Percentiles rank a stretch among this genome's conserved stretches.
Conservation (phyloP, 495 filamentous ascomycete species). For the Entonaema liquescens region DNA sequence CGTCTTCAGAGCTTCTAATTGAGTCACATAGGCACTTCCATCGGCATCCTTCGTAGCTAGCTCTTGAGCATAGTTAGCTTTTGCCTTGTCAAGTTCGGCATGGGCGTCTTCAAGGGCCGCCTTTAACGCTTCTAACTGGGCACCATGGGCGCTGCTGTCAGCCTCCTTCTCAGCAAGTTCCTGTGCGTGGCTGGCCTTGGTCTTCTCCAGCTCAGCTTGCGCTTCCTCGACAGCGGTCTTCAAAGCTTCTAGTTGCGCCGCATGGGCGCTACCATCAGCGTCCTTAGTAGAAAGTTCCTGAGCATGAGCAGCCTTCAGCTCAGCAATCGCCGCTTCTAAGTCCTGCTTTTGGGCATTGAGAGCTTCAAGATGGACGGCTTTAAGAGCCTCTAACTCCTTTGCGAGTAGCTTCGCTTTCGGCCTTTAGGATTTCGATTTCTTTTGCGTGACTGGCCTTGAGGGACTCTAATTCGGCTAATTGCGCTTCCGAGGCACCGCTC, state of each 20-base stretch:
- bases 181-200: conserved; percentile 42
- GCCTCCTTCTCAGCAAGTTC: conserved; percentile 47
- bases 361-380: conserved; percentile 50
- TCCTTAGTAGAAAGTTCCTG: conserved; percentile 42
- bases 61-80: conserved; percentile 40
- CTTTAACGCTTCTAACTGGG: conserved; percentile 43
- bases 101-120: conserved; percentile 36
- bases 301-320: conserved; percentile 51
- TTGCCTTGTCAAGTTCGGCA: conserved; percentile 38
- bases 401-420: conserved; percentile 50
- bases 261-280: conserved; percentile 40
- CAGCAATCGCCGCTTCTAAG: conserved; percentile 46
- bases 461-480: conserved; percentile 51
- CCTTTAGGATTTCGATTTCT: conserved; percentile 53
- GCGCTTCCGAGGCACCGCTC: conserved; percentile 48
- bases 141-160: conserved; percentile 37
- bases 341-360: conserved; percentile 46
- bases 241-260: conserved; percentile 46
- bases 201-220: conserved; percentile 32
- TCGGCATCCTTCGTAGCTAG: conserved; percentile 44
- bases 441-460: conserved; percentile 60
- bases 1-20: conserved; percentile 46
- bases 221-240: conserved; percentile 39
- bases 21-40: conserved; percentile 35
- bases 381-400: conserved; percentile 53